Evolutionary conservation across 2,329 filamentous ascomycete genomes (phyloP), one percentile per base, ranked within the genome.

Genomic region (Thermoascus crustaceus): DNA sequence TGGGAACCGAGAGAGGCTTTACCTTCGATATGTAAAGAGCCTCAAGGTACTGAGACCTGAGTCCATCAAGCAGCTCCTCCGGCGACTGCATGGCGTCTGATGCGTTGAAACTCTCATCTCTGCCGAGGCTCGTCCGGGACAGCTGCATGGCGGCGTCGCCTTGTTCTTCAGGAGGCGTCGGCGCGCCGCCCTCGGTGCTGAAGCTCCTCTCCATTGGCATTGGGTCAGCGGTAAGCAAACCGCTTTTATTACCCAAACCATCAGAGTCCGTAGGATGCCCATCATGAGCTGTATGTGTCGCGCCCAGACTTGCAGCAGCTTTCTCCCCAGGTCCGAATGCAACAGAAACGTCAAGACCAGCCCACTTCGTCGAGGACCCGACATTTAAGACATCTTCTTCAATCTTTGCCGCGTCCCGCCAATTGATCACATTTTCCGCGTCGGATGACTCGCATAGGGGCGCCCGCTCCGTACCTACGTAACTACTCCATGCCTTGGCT

Each of bases 1-100:
- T 23, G 27, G 11, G 6, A 16, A 14, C 5, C 9, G 23, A 14
- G 3, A 10, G 39, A 39, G 35, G 16, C 30, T 39, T 37, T 39
- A 63, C 61, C 53, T 66, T 66, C 20, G 63, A 66, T 4, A 61
- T 48, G 36, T 67, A 67, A 21, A 67, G 54, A 39, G 61, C 55
- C 36, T 65, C 60, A 8, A 67, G 33, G 46, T 67, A 67, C 32
- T 66, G 61, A 19, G 55, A 53, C 33, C 54, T 48, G 33, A 67
- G 44, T 3, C 48, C 48, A 32, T 60, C 50, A 30, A 66, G 42
- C 5, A 63, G 34, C 25, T 58, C 60, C 31, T 63, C 53, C 1
- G 60, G 49, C 11, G 55, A 51, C 30, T 54, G 55, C 35, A 43
- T 37, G 7, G 38, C 27, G 30, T 55, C 46, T 9, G 24, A 16